Base-by-base conservation (phyloP, 2,329 filamentous ascomycete genomes). In the Fusarium palustre region DNA sequence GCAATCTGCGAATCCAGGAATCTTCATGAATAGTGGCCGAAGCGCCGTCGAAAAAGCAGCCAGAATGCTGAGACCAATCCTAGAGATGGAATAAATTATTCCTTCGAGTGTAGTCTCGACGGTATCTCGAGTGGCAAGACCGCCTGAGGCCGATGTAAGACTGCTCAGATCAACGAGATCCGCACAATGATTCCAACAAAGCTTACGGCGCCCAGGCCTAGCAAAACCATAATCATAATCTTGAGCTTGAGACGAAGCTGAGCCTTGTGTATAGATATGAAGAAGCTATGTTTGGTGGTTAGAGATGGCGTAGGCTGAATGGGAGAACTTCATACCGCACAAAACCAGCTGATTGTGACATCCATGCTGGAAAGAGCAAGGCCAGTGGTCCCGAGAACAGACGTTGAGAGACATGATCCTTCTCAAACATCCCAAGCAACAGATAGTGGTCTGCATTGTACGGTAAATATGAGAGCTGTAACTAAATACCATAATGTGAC, bases 331-430 rank as follows among this genome's bases (percentile, higher is more conserved):
- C 11, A 8, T 56, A 65, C 62, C 31, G 62, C 62, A 41, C 62
- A 62, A 12, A 62, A 55, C 62, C 53, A 66, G 24, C 58, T 65
- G 18, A 49, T 38, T 10, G 54, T 50, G n/a, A 66, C 39, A 30
- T 62, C 62, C 54, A 62, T 66, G 3, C 52, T 48, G 7, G 53
- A 62, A 4, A 66, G 38, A 10, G 47, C 53, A 16, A 58, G 55
- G 7, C 48, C 53, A 30, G 43, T 39, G 9, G 47, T 58, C 15
- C 58, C 58, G 2, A 58, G 33, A 36, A 39, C 52, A 42, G 48
- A 25, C 4, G 47, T 58, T 15, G 47, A 22, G n/a, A 53, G 38
- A 13, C 55, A 58, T 8, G 24, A 30, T 3, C 55, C 47, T 18
- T 53, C 15, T 11, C 39, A 20, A 16, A 58, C 31, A 3, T 16